Evolutionary conservation across 2,329 filamentous ascomycete species (phyloP).

Genomic region (Colletotrichum sp.): DNA sequence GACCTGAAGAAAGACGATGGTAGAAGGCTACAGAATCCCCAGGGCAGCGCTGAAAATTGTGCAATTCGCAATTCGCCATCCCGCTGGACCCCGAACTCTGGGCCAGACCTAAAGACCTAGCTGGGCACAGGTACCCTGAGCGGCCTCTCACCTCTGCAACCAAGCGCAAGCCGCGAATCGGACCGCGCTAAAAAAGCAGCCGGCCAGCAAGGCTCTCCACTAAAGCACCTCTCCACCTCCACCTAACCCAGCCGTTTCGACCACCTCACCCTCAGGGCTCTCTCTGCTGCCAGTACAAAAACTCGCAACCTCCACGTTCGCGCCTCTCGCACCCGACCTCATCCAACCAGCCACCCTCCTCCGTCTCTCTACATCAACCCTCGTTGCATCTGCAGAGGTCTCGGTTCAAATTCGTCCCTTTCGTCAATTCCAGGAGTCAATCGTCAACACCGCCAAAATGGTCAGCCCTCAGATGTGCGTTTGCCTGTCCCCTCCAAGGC

Average conservation of each 20-base stretch:
- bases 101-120: not conserved
- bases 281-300: slow-evolving; percentile 13
- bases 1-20: not conserved
- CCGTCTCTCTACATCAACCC: not conserved
- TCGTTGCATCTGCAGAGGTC: not conserved
- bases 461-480: slow-evolving; percentile 32
- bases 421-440: not conserved
- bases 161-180: not conserved
- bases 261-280: slow-evolving; percentile 18
- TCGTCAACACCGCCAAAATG: slow-evolving; percentile 25
- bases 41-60: not conserved
- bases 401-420: not conserved
- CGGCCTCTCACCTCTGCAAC: not conserved
- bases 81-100: slow-evolving; percentile 10
- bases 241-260: slow-evolving; percentile 14
- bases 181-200: not conserved
- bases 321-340: not conserved
- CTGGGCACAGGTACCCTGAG: not conserved
- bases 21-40: slow-evolving; percentile 4
- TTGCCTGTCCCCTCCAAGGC: not conserved
- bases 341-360: not conserved
- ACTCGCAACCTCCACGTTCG: slow-evolving; percentile 14
- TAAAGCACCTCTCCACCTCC: slow-evolving; percentile 9
- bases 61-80: slow-evolving; percentile 16
- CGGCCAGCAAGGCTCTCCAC: not conserved